These are phyloP conservation scores for Cryphonectria nitschkei DNA, from an alignment of 2,329 filamentous ascomycete species.

Conservation along the genomic window DNA sequence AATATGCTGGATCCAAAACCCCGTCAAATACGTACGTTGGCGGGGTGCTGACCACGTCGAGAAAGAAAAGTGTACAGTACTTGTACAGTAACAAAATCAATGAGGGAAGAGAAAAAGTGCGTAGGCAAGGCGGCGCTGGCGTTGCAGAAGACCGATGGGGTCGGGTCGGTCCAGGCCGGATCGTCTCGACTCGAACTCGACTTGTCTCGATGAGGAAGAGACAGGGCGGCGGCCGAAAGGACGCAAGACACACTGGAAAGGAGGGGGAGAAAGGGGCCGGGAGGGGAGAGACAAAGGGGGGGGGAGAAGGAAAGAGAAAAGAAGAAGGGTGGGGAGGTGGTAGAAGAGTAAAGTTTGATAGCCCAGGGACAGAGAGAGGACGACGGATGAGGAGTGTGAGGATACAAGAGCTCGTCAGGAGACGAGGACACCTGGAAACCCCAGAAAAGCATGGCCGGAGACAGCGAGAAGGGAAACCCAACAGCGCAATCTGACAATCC, in stretches of 20 bases:
- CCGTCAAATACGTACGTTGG: not conserved
- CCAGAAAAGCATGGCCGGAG: constrained; percentile 8
- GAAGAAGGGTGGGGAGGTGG: constrained; percentile 5
- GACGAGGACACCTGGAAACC: not conserved
- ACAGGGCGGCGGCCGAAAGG: constrained; percentile 6
- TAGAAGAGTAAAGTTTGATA: not conserved
- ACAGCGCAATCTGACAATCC: constrained; percentile 12
- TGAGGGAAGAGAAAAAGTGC: not conserved
- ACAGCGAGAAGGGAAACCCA: constrained; percentile 16
- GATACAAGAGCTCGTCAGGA: not conserved
- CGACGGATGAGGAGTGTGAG: not conserved
- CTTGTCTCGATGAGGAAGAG: constrained; percentile 18
- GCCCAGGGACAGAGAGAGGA: not conserved
- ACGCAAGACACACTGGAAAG: not conserved
- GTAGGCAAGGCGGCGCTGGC: constrained; percentile 10
- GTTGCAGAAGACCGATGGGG: not conserved
- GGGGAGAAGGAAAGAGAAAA: constrained; percentile 2
- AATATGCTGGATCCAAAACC: not conserved
- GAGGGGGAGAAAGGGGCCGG: constrained; percentile 1
- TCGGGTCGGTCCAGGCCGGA: constrained; percentile 12
- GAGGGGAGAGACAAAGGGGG: not conserved
- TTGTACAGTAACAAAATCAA: not conserved
- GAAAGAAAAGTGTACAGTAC: not conserved
- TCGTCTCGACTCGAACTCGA: constrained; percentile 15
- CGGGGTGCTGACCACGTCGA: not conserved